These are phyloP conservation scores for Holtermannia corniformis DNA, from an alignment of 768 basidiomycete genomes.

Conservation along the genomic window DNA sequence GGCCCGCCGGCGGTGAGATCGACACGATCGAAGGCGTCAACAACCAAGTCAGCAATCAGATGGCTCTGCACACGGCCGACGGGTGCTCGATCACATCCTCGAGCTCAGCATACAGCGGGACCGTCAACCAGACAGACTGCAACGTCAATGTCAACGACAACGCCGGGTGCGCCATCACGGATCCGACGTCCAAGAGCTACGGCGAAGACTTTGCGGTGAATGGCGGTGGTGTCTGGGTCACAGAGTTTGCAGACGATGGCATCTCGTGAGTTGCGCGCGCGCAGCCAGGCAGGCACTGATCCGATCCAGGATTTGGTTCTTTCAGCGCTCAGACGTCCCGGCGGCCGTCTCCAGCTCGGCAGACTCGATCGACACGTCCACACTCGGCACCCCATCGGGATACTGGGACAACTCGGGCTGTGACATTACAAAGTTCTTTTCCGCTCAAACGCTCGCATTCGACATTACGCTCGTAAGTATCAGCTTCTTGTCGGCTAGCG, in stretches of 20 bases:
- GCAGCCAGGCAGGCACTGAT: slow-evolving; percentile 2
- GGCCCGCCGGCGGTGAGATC: slow-evolving; percentile 32
- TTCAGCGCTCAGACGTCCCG: slow-evolving; percentile 29
- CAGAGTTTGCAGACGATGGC: slow-evolving; percentile 12
- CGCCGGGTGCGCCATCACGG: slow-evolving; percentile 46
- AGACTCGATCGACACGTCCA: slow-evolving; percentile 48
- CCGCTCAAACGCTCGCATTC: slow-evolving; percentile 31
- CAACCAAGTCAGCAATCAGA: slow-evolving; percentile 40
- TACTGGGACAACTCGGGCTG: slow-evolving; percentile 59
- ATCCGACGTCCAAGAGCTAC: slow-evolving; percentile 40
- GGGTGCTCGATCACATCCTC: slow-evolving; percentile 35
- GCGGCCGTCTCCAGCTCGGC: slow-evolving; percentile 44
- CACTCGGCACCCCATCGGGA: slow-evolving; percentile 54
- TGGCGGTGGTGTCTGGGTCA: slow-evolving; percentile 46
- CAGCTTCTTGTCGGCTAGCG: slow-evolving; percentile 42
- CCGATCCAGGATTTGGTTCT: neutral
- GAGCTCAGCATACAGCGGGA: slow-evolving; percentile 25
- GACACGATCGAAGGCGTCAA: slow-evolving; percentile 45
- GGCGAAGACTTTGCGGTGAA: slow-evolving; percentile 45
- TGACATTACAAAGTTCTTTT: slow-evolving; percentile 41
- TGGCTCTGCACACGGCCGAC: slow-evolving; percentile 41
- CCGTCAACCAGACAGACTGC: slow-evolving; percentile 38
- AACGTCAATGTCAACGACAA: slow-evolving; percentile 37
- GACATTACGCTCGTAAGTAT: slow-evolving; percentile 17
- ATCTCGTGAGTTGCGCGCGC: slow-evolving; percentile 3